Evolutionary conservation across 371 early-diverging fungal genomes (phyloP).

Genomic region (Actinomortierella wolfii): DNA sequence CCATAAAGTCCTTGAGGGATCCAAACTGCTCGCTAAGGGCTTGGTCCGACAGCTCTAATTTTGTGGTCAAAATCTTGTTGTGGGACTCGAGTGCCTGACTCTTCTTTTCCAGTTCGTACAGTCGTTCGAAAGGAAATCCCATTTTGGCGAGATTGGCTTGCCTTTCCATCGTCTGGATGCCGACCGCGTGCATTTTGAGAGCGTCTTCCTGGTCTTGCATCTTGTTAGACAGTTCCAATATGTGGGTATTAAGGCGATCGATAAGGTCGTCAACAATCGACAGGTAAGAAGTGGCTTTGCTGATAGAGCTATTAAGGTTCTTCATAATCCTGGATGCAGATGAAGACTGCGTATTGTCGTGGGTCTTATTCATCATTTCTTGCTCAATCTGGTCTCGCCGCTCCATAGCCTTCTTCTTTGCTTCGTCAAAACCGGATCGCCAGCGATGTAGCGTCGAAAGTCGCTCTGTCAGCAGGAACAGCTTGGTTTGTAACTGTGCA

Average conservation of each 20-base stretch:
- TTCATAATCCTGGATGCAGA: slow-evolving; percentile 4
- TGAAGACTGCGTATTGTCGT: neutral
- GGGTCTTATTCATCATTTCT: slow-evolving; percentile 9
- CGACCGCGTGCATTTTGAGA: slow-evolving; percentile 51
- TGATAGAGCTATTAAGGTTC: slow-evolving; percentile 33
- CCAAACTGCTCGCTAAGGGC: slow-evolving; percentile 43
- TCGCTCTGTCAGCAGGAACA: slow-evolving; percentile 19
- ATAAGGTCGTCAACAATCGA: slow-evolving; percentile 33
- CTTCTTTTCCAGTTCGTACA: slow-evolving; percentile 43
- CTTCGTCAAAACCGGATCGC: slow-evolving; percentile 29
- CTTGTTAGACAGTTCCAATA: slow-evolving; percentile 18
- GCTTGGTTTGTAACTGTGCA: slow-evolving; percentile 32
- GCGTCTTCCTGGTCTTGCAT: slow-evolving; percentile 52
- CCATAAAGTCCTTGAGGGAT: slow-evolving; percentile 51
- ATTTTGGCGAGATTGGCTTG: neutral
- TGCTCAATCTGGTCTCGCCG: slow-evolving; percentile 30
- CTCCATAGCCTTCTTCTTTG: slow-evolving; percentile 26
- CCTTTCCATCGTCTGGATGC: slow-evolving; percentile 42
- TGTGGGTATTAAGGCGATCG: slow-evolving; percentile 19
- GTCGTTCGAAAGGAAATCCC: slow-evolving; percentile 44
- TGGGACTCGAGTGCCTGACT: slow-evolving; percentile 37
- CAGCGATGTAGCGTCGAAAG: slow-evolving; percentile 26
- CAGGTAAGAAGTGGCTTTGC: slow-evolving; percentile 30
- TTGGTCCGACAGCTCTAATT: slow-evolving; percentile 52
- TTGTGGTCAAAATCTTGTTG: slow-evolving; percentile 50